phyloP scores from a whole-genome alignment of 805 yeast species.

The Starmerella bombi region DNA sequence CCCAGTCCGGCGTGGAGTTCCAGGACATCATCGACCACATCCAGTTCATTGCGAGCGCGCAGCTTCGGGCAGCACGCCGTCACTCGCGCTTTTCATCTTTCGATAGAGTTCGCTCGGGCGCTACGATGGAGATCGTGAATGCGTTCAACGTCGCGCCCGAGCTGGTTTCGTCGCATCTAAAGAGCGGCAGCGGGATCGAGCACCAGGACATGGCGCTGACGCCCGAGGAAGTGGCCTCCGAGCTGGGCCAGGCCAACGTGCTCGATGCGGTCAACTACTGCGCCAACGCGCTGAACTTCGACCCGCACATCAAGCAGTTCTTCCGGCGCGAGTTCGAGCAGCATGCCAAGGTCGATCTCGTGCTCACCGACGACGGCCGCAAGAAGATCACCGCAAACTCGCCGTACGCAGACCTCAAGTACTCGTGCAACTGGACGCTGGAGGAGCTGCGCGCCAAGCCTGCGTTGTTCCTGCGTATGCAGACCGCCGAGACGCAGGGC shows the following conservation, averaged over 20 bases:
- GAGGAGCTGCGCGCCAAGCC: conserved; percentile 64
- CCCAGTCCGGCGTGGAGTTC: conserved; percentile 57
- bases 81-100: conserved; percentile 30
- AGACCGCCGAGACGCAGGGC: conserved; percentile 77
- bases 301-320: conserved; percentile 65
- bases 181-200: conserved; percentile 58
- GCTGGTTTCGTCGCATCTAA: conserved; percentile 30
- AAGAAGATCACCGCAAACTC: conserved; percentile 65
- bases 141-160: conserved; percentile 22
- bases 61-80: conserved; percentile 31
- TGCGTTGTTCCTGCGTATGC: conserved; percentile 73
- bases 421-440: conserved; percentile 70
- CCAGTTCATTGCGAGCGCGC: conserved; percentile 54
- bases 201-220: conserved; percentile 56
- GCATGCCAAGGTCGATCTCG: conserved; percentile 55
- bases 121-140: conserved; percentile 29
- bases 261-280: conserved; percentile 9
- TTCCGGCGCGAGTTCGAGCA: conserved; percentile 45
- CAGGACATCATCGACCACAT: conserved; percentile 81
- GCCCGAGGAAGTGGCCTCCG: conserved; percentile 28
- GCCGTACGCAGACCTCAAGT: conserved; percentile 79
- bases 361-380: conserved; percentile 71
- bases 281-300: conserved; percentile 22
- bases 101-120: conserved; percentile 44
- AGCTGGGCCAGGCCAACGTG: conserved; percentile 23